Evolutionary conservation across 495 filamentous ascomycete species (phyloP).

Genomic region (Xylaria sp.): DNA sequence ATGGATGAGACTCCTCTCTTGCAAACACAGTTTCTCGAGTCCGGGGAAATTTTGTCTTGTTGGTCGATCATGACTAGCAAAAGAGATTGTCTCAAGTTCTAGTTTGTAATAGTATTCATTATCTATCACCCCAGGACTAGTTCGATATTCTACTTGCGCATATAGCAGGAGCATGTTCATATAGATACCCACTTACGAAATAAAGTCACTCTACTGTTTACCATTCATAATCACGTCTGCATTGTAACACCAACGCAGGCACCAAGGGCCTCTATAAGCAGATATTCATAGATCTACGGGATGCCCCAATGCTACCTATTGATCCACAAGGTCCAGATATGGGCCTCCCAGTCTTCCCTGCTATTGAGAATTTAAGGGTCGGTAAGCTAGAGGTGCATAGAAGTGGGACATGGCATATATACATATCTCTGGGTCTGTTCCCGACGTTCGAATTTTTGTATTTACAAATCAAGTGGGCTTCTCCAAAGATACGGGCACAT

Average conservation of each 20-base stretch:
- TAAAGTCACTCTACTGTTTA: background rate
- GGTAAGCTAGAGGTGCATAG: background rate
- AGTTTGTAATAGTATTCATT: background rate
- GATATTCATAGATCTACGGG: background rate
- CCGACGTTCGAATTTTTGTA: background rate
- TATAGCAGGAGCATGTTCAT: background rate
- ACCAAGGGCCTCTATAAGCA: background rate
- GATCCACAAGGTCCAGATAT: background rate
- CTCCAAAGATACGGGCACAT: background rate
- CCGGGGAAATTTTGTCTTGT: background rate
- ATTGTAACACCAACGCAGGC: background rate
- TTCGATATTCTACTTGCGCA: background rate
- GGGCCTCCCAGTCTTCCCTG: background rate
- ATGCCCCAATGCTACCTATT: background rate
- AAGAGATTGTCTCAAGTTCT: background rate
- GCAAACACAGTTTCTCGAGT: background rate
- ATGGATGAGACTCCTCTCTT: background rate
- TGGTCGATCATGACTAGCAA: background rate
- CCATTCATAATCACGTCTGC: background rate
- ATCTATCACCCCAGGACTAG: background rate
- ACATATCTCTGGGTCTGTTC: background rate
- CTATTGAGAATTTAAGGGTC: background rate
- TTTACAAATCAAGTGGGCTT: background rate
- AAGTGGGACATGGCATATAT: background rate
- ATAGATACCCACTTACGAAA: background rate